Evolutionary conservation across 176 grass and related monocot species (phyloP), one percentile per base, ranked within the genome.

Genomic region (Phoenix dactylifera): DNA sequence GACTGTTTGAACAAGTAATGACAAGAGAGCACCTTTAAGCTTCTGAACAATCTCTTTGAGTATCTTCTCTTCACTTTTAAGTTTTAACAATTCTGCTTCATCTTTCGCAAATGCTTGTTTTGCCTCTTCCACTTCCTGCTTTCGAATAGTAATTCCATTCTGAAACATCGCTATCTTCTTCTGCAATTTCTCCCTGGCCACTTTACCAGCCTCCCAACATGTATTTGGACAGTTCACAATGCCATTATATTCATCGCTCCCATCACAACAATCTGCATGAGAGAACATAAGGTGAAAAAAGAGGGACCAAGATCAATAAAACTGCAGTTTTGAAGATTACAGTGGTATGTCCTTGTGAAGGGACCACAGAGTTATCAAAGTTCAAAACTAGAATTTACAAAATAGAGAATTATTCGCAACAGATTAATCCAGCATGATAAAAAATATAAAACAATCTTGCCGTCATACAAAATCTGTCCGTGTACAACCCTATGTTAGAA

Each of bases 131-230:
- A 92, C 26, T 76, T 92, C 84, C 71, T 85, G 73, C 17, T 85
- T 78, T 56, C 79, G 72, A 73, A 98, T 86, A 55, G 79, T 29
- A 2, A 83, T 61, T 52, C 93, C 93, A n/a, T 76, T 80, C 82
- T 92, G 82, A 80, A 80, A 90, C 4, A 79, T 98, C 49, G 62
- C 76, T 59, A 92, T 71, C 66, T 86, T 98, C 73, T 92, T 98
- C 79, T 85, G 85, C 70, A 98, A 73, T 55, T 80, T 98, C 19
- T 98, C 78, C 67, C 93, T 82, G 60, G 87, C 87, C 3, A 62
- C 84, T 79, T 92, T 92, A 24, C 93, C 93, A 76, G 93, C 87
- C 67, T 98, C 84, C 93, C 93, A 98, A 55, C 93, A 98, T 29
- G 93, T 92, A 73, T 98, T 92, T 54, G 83, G 79, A 54, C 93